Conservation (phyloP, 495 filamentous ascomycete species). For the Venustampulla echinocandica region DNA sequence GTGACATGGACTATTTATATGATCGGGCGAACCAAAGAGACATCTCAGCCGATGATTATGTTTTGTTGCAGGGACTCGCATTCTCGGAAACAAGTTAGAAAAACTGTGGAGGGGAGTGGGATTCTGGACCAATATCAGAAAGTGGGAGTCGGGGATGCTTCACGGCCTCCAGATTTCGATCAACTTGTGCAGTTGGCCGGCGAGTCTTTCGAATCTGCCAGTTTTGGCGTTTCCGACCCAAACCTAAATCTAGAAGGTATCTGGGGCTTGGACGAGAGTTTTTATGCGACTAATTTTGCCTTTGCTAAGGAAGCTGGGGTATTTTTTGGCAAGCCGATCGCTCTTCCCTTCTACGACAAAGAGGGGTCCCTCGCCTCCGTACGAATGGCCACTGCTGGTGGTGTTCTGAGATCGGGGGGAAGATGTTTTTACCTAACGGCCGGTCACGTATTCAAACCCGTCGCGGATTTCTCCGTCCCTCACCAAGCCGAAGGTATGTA, state of each 20-base stretch:
- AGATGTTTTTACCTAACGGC: neutral
- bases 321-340: too few species aligned
- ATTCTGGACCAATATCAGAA: conserved; percentile 6
- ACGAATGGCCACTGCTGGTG: neutral
- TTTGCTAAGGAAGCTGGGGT: neutral
- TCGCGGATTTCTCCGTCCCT: too few species aligned
- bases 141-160: neutral
- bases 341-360: too few species aligned
- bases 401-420: neutral
- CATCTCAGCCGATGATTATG: conserved; percentile 3
- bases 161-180: neutral
- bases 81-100: neutral
- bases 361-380: neutral
- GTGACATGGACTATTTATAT: conserved; percentile 7
- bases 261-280: neutral
- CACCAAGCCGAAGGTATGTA: too few species aligned
- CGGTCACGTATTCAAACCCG: neutral
- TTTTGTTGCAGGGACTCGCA: conserved; percentile 4
- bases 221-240: neutral
- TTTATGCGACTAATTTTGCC: neutral
- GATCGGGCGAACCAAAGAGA: neutral
- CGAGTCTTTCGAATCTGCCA: neutral
- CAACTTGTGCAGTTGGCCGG: neutral
- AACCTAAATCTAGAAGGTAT: neutral
- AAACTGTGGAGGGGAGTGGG: conserved; percentile 4